Evolutionary conservation across 495 filamentous ascomycete genomes (phyloP).

Genomic region (Delitschia confertaspora): DNA sequence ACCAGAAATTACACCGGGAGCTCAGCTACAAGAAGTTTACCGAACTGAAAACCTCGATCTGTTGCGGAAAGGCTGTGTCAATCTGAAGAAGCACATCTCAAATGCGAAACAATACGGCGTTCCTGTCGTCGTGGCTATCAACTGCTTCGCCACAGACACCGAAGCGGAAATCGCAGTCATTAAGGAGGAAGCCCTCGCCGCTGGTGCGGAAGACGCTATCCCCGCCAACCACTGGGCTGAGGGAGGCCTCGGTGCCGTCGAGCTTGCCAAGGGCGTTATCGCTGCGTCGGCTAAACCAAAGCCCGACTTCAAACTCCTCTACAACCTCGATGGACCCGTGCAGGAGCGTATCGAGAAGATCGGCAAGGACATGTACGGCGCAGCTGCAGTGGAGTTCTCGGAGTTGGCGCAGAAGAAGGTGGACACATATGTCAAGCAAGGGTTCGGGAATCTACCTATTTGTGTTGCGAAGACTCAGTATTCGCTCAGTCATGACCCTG

Average conservation of each 20-base stretch:
- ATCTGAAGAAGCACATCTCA: constrained; percentile 84
- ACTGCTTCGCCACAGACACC: constrained; percentile 90
- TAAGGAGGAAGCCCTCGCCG: constrained; percentile 81
- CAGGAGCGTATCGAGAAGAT: constrained; percentile 89
- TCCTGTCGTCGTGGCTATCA: constrained; percentile 95
- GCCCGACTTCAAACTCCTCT: constrained; percentile 75
- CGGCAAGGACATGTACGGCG: constrained; percentile 88
- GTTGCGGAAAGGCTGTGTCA: constrained; percentile 80
- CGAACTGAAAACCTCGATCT: constrained; percentile 87
- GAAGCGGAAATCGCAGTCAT: constrained; percentile 84
- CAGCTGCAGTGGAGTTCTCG: constrained; percentile 81
- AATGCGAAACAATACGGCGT: constrained; percentile 85
- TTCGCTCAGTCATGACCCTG: constrained; percentile 86
- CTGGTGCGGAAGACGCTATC: constrained; percentile 89
- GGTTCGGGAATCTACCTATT: constrained; percentile 84
- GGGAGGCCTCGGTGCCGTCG: constrained; percentile 82
- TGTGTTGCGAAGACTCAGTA: constrained; percentile 99
- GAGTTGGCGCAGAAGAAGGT: constrained; percentile 93
- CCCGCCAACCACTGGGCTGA: constrained; percentile 95
- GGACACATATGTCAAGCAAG: constrained; percentile 86
- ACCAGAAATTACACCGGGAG: constrained; percentile 81
- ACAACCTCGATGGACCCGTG: constrained; percentile 67
- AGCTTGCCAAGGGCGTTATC: constrained; percentile 82
- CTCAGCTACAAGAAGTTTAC: constrained; percentile 73
- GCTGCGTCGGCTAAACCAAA: constrained; percentile 74